phyloP scores from a whole-genome alignment of 192 early-diverging fungal genomes.

The Linnemannia exigua region DNA sequence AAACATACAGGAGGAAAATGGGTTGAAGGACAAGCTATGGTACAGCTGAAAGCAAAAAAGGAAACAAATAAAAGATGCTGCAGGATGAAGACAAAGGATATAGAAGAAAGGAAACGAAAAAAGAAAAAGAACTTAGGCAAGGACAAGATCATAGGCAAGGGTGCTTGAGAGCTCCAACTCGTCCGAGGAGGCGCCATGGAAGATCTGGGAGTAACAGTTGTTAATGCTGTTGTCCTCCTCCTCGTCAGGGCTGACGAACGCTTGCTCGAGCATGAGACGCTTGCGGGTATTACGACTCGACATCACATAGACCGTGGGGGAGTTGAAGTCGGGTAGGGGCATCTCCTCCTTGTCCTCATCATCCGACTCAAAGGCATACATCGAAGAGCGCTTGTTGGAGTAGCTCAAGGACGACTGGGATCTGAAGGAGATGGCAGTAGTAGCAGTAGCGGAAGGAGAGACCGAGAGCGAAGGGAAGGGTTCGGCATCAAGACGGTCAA shows the following conservation, averaged over 20 bases:
- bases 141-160: slow-evolving; percentile 46
- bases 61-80: neutral
- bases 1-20: slow-evolving; percentile 1
- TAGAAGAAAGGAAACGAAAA: slow-evolving; percentile 1
- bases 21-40: slow-evolving; percentile 4
- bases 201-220: slow-evolving; percentile 41
- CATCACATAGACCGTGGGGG: slow-evolving; percentile 48
- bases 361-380: slow-evolving; percentile 39
- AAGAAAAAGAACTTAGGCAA: slow-evolving; percentile 19
- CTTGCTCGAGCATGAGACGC: slow-evolving; percentile 55
- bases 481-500: slow-evolving; percentile 33
- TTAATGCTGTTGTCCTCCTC: slow-evolving; percentile 28
- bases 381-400: slow-evolving; percentile 42
- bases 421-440: neutral
- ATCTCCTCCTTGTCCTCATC: slow-evolving; percentile 28
- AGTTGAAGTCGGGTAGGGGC: slow-evolving; percentile 15
- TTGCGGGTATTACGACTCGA: slow-evolving; percentile 55
- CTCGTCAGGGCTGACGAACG: slow-evolving; percentile 47
- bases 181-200: slow-evolving; percentile 30
- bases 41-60: slow-evolving; percentile 12
- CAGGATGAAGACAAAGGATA: slow-evolving; percentile 4
- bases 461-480: slow-evolving; percentile 6
- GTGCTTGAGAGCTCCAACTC: slow-evolving; percentile 37
- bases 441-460: slow-evolving; percentile 1
- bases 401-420: neutral